Base-by-base conservation (phyloP, 1,139 yeast genomes). In the Diutina rugosa region DNA sequence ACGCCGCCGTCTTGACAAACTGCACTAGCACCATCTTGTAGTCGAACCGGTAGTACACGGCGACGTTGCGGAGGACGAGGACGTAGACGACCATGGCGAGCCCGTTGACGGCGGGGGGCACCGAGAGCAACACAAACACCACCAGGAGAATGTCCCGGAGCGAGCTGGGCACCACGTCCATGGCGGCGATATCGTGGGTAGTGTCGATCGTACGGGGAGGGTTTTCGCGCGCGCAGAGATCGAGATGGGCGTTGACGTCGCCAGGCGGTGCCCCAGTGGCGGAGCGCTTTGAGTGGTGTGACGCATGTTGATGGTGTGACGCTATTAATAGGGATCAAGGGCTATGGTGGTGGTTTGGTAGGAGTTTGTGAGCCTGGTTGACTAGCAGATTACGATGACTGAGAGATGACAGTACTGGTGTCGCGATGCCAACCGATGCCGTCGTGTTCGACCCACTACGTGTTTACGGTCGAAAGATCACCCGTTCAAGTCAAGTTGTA, bases 81-180 rank as follows among this genome's bases (percentile, higher is more conserved):
- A 49, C 41, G 53, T 49, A 49, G n/a, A 49, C 35, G 28, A 32
- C 16, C 53, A 49, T 32, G 8, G 32, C 44, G 12, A 38, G 8
- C n/a, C 29, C 7, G 28, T 29, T 30, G 21, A 49, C 6, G 14
- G 18, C 2, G 8, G 45, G 9, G 16, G 41, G 53, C 7, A 49
- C 28, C 53, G 32, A 38, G n/a, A 49, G 32, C 16, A 49, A 21
- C n/a, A 49, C 44, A 21, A 49, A 28, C 44, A 49, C 44, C 53
- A 49, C 53, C 53, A 49, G 53, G 53, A 49, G 53, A 10, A 49
- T 32, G 44, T 49, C 53, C 53, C 53, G 21, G 6, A 49, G 45
- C 9, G 45, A 32, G 12, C 44, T 32, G 44, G 53, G 53, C 21
- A 47, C 51, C 18, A 47, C 35, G 14, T 47, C 51, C 51, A 47